Base-by-base conservation (phyloP, 2,329 filamentous ascomycete genomes). In the Cercospora sp. region DNA sequence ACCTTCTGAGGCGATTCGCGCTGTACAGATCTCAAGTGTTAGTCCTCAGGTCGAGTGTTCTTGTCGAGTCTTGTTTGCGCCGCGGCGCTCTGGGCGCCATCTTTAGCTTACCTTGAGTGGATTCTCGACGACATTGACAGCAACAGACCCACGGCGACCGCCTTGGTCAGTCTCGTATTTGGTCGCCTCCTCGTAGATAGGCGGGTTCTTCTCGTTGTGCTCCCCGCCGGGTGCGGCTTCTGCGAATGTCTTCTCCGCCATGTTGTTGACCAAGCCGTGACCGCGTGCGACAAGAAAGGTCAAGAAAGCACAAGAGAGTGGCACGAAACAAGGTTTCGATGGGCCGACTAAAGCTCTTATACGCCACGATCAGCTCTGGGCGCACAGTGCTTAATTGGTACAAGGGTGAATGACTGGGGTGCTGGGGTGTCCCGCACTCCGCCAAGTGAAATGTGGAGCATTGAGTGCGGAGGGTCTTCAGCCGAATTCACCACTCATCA, bases 111-210 rank as follows among this genome's bases (percentile, higher is more conserved):
- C 82, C 76, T 78, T 80, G 63, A 84, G 72, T 30, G 82, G 82
- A 65, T 84, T 84, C 73, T 82, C 75, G 66, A 84, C 80, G 61
- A 85, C 78, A 72, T 85, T 84, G 66, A 83, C 70, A 5, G 81
- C 82, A 18, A 81, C 76, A 2, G 82, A 83, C 13, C 73, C 70
- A 60, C 80, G 81, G 37, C 81, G 80, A 53, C 66, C 72, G 49
- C 71, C 64, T 8, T 67, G 30, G 10, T 18, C 51, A 8, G n/a
- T 10, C 12, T 53, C 26, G 34, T 43, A 55, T n/a, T 55, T 40
- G 12, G 62, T 45, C 13, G 62, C 49, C 32, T 65, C 62, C 7
- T 9, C 21, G 32, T 57, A 65, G 13, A 37, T 21, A 8, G 62
- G 51, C n/a, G 62, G 51, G 24, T 65, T 65, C 62, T 65, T 65